A percentile compares a stretch with the other conserved stretches of the same genome.
phyloP scores from a whole-genome alignment of 2,329 filamentous ascomycete genomes.

The Emericellopsis atlantica region DNA sequence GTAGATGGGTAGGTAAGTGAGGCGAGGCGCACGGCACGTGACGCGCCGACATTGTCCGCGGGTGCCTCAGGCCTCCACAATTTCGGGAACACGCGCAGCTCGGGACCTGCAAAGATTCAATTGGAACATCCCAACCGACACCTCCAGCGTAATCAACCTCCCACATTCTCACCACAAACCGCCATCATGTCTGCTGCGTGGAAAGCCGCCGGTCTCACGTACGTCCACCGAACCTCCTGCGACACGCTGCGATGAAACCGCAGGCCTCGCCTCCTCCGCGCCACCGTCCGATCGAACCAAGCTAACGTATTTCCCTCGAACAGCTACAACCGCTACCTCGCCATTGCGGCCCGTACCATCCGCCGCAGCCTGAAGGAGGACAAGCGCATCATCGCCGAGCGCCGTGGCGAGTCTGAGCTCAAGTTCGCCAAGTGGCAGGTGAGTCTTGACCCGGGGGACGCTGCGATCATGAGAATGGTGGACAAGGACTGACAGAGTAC shows the following conservation, averaged over 20 bases:
- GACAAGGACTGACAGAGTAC: constrained; percentile 13
- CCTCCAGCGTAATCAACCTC: constrained; percentile 1
- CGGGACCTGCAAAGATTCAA: constrained; percentile 17
- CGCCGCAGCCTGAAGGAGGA: constrained; percentile 96
- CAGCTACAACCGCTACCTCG: constrained; percentile 99
- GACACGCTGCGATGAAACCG: neutral
- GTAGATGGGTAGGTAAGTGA: no score
- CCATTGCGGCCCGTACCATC: constrained; percentile 86
- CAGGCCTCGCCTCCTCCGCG: no score
- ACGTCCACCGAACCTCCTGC: constrained; percentile 32
- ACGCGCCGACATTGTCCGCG: neutral
- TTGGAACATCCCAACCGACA: constrained; percentile 16
- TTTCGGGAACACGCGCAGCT: neutral
- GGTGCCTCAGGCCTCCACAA: constrained; percentile 1
- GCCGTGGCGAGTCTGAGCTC: constrained; percentile 79
- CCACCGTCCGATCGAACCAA: constrained; percentile 2
- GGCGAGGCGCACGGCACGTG: neutral
- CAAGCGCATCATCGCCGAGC: constrained; percentile 75
- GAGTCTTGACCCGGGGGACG: constrained; percentile 9
- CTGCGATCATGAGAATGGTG: neutral
- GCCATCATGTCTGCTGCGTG: constrained; percentile 90
- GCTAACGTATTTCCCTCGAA: neutral
- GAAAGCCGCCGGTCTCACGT: constrained; percentile 97
- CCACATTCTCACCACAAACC: constrained; percentile 18
- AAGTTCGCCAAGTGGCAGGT: constrained; percentile 95